phyloP scores from a whole-genome alignment of 1,284 basidiomycete genomes.

The Vanrija humicola region DNA sequence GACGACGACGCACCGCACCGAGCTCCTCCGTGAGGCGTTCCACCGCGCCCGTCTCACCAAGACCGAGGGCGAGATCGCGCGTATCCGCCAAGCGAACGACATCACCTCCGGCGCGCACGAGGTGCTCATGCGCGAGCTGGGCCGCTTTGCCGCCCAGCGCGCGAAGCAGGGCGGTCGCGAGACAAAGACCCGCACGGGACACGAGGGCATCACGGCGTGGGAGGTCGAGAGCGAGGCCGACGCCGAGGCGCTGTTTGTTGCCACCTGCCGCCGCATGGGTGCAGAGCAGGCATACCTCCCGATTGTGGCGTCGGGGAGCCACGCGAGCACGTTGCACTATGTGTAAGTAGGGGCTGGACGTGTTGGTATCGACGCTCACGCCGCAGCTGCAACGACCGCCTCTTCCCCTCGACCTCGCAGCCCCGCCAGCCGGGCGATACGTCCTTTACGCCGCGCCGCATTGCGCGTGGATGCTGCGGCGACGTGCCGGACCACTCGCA shows the following conservation, averaged over 20 bases:
- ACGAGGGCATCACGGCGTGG: slow-evolving; percentile 70
- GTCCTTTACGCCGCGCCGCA: slow-evolving; percentile 28
- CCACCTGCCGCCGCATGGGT: slow-evolving; percentile 75
- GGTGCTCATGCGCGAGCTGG: slow-evolving; percentile 82
- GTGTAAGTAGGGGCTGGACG: slow-evolving; percentile 58
- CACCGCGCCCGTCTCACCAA: slow-evolving; percentile 74
- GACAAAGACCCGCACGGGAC: slow-evolving; percentile 53
- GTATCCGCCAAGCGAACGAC: slow-evolving; percentile 70
- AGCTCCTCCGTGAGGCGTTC: slow-evolving; percentile 67
- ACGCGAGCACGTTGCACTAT: slow-evolving; percentile 84
- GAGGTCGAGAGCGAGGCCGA: slow-evolving; percentile 83
- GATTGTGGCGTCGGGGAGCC: slow-evolving; percentile 76
- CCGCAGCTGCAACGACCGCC: slow-evolving; percentile 45
- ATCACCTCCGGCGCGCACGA: slow-evolving; percentile 85
- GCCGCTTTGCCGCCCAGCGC: slow-evolving; percentile 57
- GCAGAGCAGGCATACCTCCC: slow-evolving; percentile 83
- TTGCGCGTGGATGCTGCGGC: slow-evolving; percentile 44
- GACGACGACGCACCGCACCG: slow-evolving; percentile 40
- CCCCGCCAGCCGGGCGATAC: slow-evolving; percentile 35
- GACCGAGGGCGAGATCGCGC: slow-evolving; percentile 64
- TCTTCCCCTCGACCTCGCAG: slow-evolving; percentile 41
- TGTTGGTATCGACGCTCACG: neutral
- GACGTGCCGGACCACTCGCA: slow-evolving; percentile 32
- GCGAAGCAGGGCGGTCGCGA: slow-evolving; percentile 36
- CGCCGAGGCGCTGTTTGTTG: slow-evolving; percentile 85